These are phyloP conservation scores for Penicillium taxi DNA, from an alignment of 495 filamentous ascomycete genomes.

Conservation along the genomic window DNA sequence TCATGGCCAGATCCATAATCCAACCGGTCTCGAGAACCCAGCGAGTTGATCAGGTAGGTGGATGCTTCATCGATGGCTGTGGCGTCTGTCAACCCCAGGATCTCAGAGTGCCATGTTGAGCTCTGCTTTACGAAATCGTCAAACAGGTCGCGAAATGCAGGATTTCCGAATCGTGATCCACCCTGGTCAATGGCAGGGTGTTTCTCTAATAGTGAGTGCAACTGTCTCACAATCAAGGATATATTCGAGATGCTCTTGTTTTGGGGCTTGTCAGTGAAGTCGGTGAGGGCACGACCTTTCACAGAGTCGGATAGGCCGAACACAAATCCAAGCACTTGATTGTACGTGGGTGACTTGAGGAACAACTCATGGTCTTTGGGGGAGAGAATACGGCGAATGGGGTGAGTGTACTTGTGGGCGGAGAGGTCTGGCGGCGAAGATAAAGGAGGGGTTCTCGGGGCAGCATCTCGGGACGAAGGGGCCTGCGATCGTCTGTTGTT, in stretches of 20 bases:
- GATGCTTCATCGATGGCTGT: conserved; percentile 61
- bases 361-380: conserved; percentile 73
- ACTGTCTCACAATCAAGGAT: conserved; percentile 59
- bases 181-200: conserved; percentile 77
- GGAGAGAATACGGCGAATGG: conserved; percentile 72
- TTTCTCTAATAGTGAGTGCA: conserved; percentile 51
- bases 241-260: conserved; percentile 55
- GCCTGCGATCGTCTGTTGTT: conserved; percentile 44
- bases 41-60: conserved; percentile 71
- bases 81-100: conserved; percentile 44
- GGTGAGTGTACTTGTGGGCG: conserved; percentile 53
- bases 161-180: conserved; percentile 91
- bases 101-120: conserved; percentile 30
- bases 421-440: conserved; percentile 60
- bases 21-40: conserved; percentile 81
- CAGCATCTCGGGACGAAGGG: conserved; percentile 49
- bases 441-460: conserved; percentile 64
- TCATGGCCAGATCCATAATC: conserved; percentile 98
- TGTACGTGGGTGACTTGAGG: conserved; percentile 67
- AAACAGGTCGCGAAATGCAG: conserved; percentile 75
- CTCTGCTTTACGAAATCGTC: conserved; percentile 55
- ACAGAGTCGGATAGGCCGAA: conserved; percentile 81
- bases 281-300: conserved; percentile 63
- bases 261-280: conserved; percentile 45
- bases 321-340: conserved; percentile 71